These are phyloP conservation scores for Entophlyctis luteolus DNA, from an alignment of 192 early-diverging fungal species.

Conservation along the genomic window DNA sequence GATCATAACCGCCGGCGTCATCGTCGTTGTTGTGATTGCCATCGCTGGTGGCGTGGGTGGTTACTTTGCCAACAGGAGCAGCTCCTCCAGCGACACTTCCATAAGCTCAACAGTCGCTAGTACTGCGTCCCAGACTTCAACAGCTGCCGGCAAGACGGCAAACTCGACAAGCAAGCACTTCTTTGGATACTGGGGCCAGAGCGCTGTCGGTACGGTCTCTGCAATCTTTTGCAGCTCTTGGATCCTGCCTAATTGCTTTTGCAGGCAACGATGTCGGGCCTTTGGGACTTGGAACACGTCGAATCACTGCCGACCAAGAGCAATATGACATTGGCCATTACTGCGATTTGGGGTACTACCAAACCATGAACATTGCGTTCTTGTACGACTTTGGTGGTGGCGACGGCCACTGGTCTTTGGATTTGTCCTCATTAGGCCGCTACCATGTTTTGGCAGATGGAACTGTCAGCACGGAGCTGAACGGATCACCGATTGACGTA, in stretches of 20 bases:
- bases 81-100: background rate
- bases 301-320: background rate
- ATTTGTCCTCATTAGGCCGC: background rate
- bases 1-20: background rate
- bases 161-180: background rate
- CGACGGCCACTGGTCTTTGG: conserved; percentile 9
- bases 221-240: background rate
- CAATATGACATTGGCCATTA: background rate
- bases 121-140: background rate
- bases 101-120: background rate
- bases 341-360: conserved; percentile 12
- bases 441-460: background rate
- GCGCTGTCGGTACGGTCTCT: background rate
- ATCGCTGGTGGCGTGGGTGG: conserved; percentile 2
- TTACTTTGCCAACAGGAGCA: background rate
- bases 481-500: background rate
- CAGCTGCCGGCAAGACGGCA: background rate
- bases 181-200: conserved; percentile 11
- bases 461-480: background rate
- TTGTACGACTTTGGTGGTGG: conserved; percentile 13
- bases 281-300: background rate
- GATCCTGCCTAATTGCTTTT: background rate
- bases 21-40: background rate
- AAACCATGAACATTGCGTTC: conserved; percentile 19
- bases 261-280: conserved; percentile 17